phyloP scores from a whole-genome alignment of 441 rosid species.

The Jatropha podagrica region DNA sequence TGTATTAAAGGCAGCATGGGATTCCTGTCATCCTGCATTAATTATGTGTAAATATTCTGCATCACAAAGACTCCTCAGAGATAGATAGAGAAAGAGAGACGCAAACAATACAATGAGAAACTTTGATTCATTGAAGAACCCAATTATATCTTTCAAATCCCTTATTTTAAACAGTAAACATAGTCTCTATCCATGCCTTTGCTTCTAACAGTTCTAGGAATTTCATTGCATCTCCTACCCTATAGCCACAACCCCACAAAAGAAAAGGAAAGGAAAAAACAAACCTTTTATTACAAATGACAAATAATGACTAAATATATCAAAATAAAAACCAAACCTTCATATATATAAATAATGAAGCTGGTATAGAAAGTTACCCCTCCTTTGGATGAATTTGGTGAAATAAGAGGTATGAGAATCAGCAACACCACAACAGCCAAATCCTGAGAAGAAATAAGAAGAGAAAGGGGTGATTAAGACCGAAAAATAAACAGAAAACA shows the following conservation, averaged over 20 bases:
- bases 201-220: not conserved
- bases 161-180: not conserved
- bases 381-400: constrained; percentile 98
- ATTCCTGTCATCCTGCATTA: not conserved
- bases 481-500: constrained; percentile 13
- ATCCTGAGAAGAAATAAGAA: constrained; percentile 58
- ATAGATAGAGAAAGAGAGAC: not conserved
- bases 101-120: not conserved
- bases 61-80: not conserved
- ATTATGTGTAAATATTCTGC: constrained; percentile 3
- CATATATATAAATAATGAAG: constrained; percentile 19
- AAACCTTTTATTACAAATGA: not conserved
- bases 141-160: not conserved
- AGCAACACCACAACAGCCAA: constrained; percentile 98
- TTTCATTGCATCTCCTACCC: not conserved
- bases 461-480: constrained; percentile 18
- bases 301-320: not conserved
- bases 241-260: not conserved
- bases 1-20: not conserved
- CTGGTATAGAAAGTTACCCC: constrained; percentile 65
- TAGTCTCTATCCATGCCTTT: not conserved
- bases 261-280: not conserved
- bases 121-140: constrained; percentile 10
- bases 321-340: constrained; percentile 17
- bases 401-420: constrained; percentile 96